Evolutionary conservation across 164 flowering plant species (phyloP).

Genomic region (Euptelea pleiosperma): DNA sequence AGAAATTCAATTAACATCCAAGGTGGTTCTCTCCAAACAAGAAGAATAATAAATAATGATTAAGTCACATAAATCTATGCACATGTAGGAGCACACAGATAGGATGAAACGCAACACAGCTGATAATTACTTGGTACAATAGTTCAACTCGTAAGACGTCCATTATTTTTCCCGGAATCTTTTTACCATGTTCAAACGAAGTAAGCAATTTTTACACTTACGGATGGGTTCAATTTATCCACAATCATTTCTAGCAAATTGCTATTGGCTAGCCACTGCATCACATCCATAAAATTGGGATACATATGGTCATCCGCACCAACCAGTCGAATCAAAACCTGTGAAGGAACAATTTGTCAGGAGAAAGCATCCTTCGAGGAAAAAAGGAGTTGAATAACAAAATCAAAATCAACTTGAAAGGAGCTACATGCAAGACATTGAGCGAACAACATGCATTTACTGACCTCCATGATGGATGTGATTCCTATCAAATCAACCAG

Average conservation of each 20-base stretch:
- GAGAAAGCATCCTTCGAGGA: conserved; percentile 5
- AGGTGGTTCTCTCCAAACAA: too few species aligned
- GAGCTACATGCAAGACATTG: neutral
- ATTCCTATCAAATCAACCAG: conserved; percentile 97
- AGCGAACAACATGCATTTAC: neutral
- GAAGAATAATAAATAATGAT: too few species aligned
- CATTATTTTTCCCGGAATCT: too few species aligned
- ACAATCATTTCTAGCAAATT: conserved; percentile 93
- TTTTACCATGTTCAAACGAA: neutral
- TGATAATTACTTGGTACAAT: too few species aligned
- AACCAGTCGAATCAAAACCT: conserved; percentile 90
- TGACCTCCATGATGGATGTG: conserved; percentile 98
- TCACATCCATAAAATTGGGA: conserved; percentile 82
- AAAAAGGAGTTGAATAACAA: too few species aligned
- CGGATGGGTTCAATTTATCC: conserved; percentile 83
- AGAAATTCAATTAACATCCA: too few species aligned
- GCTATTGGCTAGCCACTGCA: conserved; percentile 95
- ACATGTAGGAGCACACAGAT: too few species aligned
- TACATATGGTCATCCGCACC: conserved; percentile 93
- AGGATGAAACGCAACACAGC: too few species aligned
- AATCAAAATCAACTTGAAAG: neutral
- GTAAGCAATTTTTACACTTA: conserved; percentile 40
- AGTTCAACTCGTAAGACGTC: too few species aligned
- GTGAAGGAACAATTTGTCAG: conserved; percentile 19
- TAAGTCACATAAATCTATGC: too few species aligned